Evolutionary conservation across 2,329 filamentous ascomycete species (phyloP).

Genomic region (Aspergillus hiratsukae): DNA sequence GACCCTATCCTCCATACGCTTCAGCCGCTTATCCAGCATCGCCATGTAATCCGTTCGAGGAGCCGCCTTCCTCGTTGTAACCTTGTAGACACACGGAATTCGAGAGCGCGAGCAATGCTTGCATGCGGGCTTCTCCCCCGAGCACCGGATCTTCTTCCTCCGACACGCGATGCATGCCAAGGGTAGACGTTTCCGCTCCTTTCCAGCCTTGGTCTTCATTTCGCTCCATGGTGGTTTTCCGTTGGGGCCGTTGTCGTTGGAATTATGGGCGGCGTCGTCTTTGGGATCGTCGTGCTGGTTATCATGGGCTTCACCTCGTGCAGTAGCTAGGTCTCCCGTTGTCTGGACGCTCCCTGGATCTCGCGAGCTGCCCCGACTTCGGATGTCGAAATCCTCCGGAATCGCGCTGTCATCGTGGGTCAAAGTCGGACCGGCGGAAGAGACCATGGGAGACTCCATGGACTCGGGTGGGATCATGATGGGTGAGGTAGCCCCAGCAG

Average conservation of each 20-base stretch:
- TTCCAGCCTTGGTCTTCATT: conserved; percentile 86
- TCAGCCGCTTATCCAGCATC: conserved; percentile 92
- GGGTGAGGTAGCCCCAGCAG: conserved; percentile 34
- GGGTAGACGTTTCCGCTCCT: conserved; percentile 88
- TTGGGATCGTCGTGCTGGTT: conserved; percentile 16
- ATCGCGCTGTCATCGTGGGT: conserved; percentile 23
- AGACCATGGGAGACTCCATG: conserved; percentile 26
- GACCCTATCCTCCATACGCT: conserved; percentile 95
- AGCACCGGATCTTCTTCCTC: conserved; percentile 96
- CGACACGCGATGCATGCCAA: conserved; percentile 93
- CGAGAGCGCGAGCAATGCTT: conserved; percentile 91
- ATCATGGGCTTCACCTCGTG: conserved; percentile 17
- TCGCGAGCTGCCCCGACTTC: conserved; percentile 34
- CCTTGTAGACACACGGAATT: conserved; percentile 96
- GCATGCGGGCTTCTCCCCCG: conserved; percentile 94
- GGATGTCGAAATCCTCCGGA: conserved; percentile 31
- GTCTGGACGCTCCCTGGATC: conserved; percentile 28
- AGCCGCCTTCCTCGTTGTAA: conserved; percentile 88
- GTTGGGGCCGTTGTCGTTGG: conserved; percentile 43
- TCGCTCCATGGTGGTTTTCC: conserved; percentile 70
- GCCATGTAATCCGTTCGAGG: conserved; percentile 98
- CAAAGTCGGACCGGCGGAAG: conserved; percentile 21
- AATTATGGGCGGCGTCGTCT: conserved; percentile 19
- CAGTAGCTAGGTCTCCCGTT: conserved; percentile 17
- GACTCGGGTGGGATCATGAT: conserved; percentile 36